Percentiles rank a stretch among this genome's conserved stretches.
Conservation (phyloP, 805 yeast genomes). For the Yamadazyma sp. region DNA sequence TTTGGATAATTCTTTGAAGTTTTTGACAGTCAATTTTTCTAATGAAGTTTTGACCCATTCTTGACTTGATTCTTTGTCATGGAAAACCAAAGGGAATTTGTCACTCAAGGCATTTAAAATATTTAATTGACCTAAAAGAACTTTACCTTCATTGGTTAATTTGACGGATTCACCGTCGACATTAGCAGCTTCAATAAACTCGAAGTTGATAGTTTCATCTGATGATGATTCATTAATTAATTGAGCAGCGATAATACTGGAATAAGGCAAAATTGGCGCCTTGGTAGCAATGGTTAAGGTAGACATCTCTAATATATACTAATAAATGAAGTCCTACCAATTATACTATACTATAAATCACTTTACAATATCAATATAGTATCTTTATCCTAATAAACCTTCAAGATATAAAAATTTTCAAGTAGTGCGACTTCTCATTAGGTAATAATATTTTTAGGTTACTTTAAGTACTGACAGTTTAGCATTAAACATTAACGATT, state of each 20-base stretch:
- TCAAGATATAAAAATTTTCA: conserved; percentile 5
- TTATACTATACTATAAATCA: too few relatives aligned
- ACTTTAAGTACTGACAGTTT: too few relatives aligned
- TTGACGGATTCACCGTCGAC: conserved; percentile 45
- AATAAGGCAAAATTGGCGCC: conserved; percentile 80
- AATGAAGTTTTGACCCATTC: conserved; percentile 68
- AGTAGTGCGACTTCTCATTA: neutral
- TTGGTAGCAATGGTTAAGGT: conserved; percentile 74
- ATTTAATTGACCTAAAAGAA: conserved; percentile 39
- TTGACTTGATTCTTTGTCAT: conserved; percentile 38
- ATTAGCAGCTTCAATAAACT: conserved; percentile 67
- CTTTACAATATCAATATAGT: too few relatives aligned
- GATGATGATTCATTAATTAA: conserved; percentile 49
- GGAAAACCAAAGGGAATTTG: conserved; percentile 47
- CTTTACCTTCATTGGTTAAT: conserved; percentile 42
- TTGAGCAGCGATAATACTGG: conserved; percentile 74
- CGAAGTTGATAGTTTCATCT: conserved; percentile 53
- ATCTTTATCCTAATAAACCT: too few relatives aligned
- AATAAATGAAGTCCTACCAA: too few relatives aligned
- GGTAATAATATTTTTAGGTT: too few relatives aligned
- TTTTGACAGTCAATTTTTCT: conserved; percentile 70
- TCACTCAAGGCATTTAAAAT: conserved; percentile 50
- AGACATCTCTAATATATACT: conserved; percentile 34
- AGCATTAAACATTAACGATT: too few relatives aligned
- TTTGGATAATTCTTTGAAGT: conserved; percentile 79